Conservation (phyloP, 108 stramenopile species). For the Pseudonitzschia multistriata region DNA sequence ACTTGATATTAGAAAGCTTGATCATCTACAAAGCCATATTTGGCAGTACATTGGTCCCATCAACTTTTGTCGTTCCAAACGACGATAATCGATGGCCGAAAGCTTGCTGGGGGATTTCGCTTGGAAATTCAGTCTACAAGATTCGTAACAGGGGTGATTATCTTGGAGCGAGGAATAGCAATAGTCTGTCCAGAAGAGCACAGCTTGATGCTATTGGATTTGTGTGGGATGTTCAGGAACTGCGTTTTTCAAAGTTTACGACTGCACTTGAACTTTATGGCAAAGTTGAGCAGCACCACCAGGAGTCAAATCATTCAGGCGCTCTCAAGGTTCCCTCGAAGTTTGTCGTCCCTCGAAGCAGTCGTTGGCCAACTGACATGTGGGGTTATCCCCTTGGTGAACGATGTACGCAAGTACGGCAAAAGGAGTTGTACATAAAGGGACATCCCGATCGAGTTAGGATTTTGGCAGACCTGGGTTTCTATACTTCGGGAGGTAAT, state of each 20-base stretch:
- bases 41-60: constrained; percentile 61
- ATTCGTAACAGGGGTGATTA: constrained; percentile 70
- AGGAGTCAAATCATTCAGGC: constrained; percentile 3
- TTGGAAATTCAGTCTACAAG: constrained; percentile 64
- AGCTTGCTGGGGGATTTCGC: constrained; percentile 64
- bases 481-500: constrained; percentile 51
- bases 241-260: constrained; percentile 55
- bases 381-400: constrained; percentile 76
- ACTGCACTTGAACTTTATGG: constrained; percentile 52
- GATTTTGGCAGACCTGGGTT: constrained; percentile 65
- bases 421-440: constrained; percentile 81
- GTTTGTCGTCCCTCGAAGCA: constrained; percentile 60
- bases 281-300: constrained; percentile 31
- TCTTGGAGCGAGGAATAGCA: constrained; percentile 40
- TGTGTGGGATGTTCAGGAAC: constrained; percentile 71
- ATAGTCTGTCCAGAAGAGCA: constrained; percentile 28
- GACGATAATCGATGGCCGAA: constrained; percentile 53
- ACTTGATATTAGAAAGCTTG: constrained; percentile 74
- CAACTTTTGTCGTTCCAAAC: constrained; percentile 69
- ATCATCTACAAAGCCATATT: constrained; percentile 45
- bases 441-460: constrained; percentile 50
- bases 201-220: constrained; percentile 75
- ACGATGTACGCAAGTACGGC: constrained; percentile 75
- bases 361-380: constrained; percentile 59
- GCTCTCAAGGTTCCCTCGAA: constrained; percentile 60